Evolutionary conservation across 768 basidiomycete species (phyloP), one percentile per base, ranked within the genome.

Genomic region (Terana coerulea): DNA sequence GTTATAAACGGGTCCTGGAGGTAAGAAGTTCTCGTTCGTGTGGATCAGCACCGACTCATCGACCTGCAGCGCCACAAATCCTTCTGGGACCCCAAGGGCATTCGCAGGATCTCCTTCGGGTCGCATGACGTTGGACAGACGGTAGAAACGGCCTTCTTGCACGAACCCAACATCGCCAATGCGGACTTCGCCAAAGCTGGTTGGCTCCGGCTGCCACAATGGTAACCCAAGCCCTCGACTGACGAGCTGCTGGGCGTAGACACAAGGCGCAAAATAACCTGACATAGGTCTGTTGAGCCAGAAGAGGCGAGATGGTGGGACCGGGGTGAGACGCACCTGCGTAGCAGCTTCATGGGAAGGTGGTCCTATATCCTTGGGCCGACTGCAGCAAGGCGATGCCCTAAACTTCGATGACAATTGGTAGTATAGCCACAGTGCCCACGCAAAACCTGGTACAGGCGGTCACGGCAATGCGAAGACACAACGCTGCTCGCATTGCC

Each of bases 91-190:
- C 5, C 29, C 44, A 14, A n/a, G 9, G 15, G 15, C 35, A 29
- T 46, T 46, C 26, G 40, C 17, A 2, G 39, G 45, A 14, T 54
- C 35, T 24, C 41, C 52, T 24, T n/a, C 34, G 0, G 42, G 41
- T 3, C 8, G 19, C 8, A 37, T 58, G 0, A 51, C 49, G 29
- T 59, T 59, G 48, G 59, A 62, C 11, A 62, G 35, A 0, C 54
- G 58, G n/a, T 26, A 51, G 55, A 62, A 61, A 2, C 15, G 44
- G 2, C 61, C 61, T 2, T 51, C 25, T 4, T 14, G 15, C 12
- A 53, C 19, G 24, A 56, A 58, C 2, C 61, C 61, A 11, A 62
- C 55, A 28, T 62, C 58, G 2, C 61, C 61, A 25, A 62, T 52
- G 21, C 49, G 43, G 15, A 56, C 49, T 17, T 56, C 56, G 21